Conservation (phyloP, 2,329 filamentous ascomycete genomes). For the Fusarium camptoceras region DNA sequence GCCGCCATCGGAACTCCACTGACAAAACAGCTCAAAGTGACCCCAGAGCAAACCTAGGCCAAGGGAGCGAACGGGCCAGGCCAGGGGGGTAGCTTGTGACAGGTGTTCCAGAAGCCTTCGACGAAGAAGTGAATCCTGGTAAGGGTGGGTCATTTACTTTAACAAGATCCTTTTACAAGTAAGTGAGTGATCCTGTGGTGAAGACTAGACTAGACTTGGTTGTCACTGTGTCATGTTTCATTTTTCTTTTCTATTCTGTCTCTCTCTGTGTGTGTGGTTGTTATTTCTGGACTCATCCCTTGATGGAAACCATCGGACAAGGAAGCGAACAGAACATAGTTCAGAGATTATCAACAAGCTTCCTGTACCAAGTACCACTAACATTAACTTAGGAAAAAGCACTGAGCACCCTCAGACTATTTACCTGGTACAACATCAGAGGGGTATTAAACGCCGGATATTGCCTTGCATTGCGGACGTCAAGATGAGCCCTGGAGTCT, state of each 20-base stretch:
- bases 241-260: not conserved
- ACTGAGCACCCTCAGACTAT: not conserved
- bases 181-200: not conserved
- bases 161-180: conserved; percentile 12
- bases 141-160: conserved; percentile 14
- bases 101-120: conserved; percentile 42
- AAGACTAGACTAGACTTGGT: not conserved
- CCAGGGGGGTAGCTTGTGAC: conserved; percentile 23
- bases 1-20: conserved; percentile 6
- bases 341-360: not conserved
- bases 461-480: conserved; percentile 32
- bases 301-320: conserved; percentile 2
- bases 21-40: conserved; percentile 26
- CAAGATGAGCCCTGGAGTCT: conserved; percentile 40
- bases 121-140: conserved; percentile 20
- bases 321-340: not conserved
- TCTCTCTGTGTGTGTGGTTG: not conserved
- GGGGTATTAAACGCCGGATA: conserved; percentile 23
- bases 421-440: conserved; percentile 9
- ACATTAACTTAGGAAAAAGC: conserved; percentile 1
- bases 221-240: conserved; percentile 17
- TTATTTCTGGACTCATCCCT: conserved; percentile 1
- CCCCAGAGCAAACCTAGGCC: conserved; percentile 27
- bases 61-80: not conserved
- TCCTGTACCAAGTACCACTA: not conserved